These are phyloP conservation scores for Penium margaritaceum DNA, from an alignment of 139 green algal species.

Conservation along the genomic window DNA sequence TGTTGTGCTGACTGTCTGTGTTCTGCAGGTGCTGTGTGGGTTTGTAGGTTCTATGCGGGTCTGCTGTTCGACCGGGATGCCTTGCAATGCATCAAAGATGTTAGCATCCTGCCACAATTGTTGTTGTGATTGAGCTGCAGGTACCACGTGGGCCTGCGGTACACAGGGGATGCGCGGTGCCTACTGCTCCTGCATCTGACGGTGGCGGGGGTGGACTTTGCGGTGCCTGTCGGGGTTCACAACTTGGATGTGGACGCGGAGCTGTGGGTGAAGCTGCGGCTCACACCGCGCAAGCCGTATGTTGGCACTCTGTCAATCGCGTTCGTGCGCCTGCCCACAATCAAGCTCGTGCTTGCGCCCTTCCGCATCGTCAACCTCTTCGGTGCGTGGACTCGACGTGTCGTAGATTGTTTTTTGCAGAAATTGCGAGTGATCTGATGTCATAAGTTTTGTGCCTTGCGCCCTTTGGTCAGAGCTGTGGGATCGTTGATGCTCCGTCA, in stretches of 20 bases:
- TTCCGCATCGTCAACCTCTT: constrained; percentile 50
- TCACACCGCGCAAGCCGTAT: constrained; percentile 84
- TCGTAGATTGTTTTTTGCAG: no score
- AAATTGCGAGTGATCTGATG: no score
- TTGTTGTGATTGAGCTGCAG: no score
- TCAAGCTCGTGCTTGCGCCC: constrained; percentile 61
- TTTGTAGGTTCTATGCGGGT: no score
- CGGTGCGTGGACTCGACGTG: constrained; percentile 31
- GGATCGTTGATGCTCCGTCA: no score
- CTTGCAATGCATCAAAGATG: no score
- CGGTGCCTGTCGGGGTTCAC: constrained; percentile 75
- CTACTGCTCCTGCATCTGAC: constrained; percentile 37
- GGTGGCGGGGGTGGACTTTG: neutral
- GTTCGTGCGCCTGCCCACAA: constrained; percentile 78
- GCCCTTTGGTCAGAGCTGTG: no score
- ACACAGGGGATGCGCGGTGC: constrained; percentile 33
- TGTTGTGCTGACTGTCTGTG: no score
- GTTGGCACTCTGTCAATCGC: constrained; percentile 80
- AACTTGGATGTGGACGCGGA: constrained; percentile 86
- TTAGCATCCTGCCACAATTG: no score
- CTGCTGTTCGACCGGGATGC: no score
- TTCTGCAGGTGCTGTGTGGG: no score
- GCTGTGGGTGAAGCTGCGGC: constrained; percentile 87
- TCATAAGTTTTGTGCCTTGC: no score
- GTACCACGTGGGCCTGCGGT: constrained; percentile 41